Base-by-base conservation (phyloP, 441 rosid species). In the Jatropha podagrica region DNA sequence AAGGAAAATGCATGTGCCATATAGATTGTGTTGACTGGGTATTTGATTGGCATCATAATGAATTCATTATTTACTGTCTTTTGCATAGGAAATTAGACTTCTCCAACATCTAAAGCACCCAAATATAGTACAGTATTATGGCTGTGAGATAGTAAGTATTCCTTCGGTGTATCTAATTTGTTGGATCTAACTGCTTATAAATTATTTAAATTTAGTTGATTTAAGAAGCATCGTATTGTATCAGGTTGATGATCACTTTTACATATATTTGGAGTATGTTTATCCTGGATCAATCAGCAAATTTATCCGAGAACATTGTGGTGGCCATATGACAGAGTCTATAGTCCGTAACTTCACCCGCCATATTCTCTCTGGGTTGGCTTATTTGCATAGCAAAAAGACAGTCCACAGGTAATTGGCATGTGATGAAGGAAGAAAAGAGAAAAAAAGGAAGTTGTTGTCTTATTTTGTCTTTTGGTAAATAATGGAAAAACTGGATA, bases 271-370 rank as follows among this genome's bases (percentile, higher is more conserved):
- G 84, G 99, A 95, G 84, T 89, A 88, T 76, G 93, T 93, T 76
- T 88, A 93, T 84, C 99, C 99, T 40, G 98, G 99, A 60, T 92
- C 99, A n/a, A 91, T 95, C 71, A 91, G 84, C 81, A 95, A 80
- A 78, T 95, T 90, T 77, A 84, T 86, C 60, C 90, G 83, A 37
- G 99, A 95, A 38, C 99, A 92, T 79, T 82, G 93, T 72, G 92
- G 91, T 65, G 92, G 48, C 7, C 48, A 88, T 76, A 91, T 95
- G 74, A 89, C 99, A 58, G 99, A 93, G 81, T 87, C 97, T 27
- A 89, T 95, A 80, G 88, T 93, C 61, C 98, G 99, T 61, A 87
- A 88, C 81, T 95, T 95, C 77, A 93, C 99, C 72, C 97, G 98
- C 68, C 99, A 95, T 79, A 95, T 93, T 81, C 85, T 93, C 76